Evolutionary conservation across 331 rosid genomes (phyloP), one percentile per base, ranked within the genome.

Genomic region (Pyrus hybrid): DNA sequence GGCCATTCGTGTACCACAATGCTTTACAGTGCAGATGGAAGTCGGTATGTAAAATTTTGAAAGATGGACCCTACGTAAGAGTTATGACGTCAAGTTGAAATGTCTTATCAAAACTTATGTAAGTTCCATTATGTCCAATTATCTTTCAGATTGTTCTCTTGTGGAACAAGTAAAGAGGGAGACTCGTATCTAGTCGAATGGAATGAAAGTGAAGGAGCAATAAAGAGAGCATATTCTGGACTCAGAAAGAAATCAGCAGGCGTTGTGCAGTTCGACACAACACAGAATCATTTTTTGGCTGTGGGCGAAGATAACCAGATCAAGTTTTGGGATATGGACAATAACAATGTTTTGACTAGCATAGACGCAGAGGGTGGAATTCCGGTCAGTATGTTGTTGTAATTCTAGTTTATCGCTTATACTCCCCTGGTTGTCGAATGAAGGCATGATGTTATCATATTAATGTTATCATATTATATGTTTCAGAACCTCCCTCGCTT

Each of bases 241-340:
- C 84, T 93, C 80, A 87, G 93, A 76, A 88, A 89, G 92, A 91
- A 88, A 83, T 89, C 97, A 60, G 33, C 86, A 53, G 93, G 92
- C 63, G 90, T 91, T 20, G 91, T 91, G 84, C 97, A 89, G 88
- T 91, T 93, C 58, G 98, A 89, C 85, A 88, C 96, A 20, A 86
- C 96, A 26, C 93, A 85, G 70, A 93, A 91, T 86, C 93, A 83
- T 79, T 88, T 93, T 80, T 81, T 93, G 86, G 98, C 97, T 63
- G 98, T 85, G 1, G 98, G 97, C 71, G 98, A 91, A 88, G 98
- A 93, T 49, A 76, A 83, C 78, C 96, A 86, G 71, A 89, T 93
- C 74, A 93, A 89, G 88, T 89, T 89, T 81, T 93, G 98, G 98
- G 93, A 93, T 83, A 89, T 93, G 98, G 97, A 93, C 81, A 88